Percentiles rank a stretch among this genome's conserved stretches.
These are phyloP conservation scores for Fusarium avenaceum DNA, from an alignment of 2,329 filamentous ascomycete genomes.

Conservation along the genomic window DNA sequence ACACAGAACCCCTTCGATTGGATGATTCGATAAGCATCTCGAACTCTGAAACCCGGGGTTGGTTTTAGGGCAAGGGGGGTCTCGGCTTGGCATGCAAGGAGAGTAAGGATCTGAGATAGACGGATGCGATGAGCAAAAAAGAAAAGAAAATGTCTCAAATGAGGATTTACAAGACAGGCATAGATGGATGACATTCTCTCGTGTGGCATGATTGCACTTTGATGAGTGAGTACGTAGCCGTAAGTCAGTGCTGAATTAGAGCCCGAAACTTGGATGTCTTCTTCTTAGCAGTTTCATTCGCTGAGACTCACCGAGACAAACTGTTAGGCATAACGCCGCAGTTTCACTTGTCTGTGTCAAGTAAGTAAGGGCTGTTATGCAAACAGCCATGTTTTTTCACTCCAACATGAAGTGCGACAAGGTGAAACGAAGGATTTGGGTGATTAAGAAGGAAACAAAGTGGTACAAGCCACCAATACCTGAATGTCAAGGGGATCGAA, in stretches of 20 bases:
- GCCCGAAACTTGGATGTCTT: background rate
- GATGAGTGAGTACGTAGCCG: background rate
- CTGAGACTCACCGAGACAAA: background rate
- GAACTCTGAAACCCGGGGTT: conserved; percentile 45
- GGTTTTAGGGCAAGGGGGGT: conserved; percentile 37
- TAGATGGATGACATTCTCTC: background rate
- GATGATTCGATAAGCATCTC: conserved; percentile 36
- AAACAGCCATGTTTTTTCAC: background rate
- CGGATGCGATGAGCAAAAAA: conserved; percentile 15
- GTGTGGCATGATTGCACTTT: background rate
- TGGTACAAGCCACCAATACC: background rate
- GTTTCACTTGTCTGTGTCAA: conserved; percentile 17
- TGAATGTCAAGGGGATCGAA: background rate
- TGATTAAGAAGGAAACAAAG: conserved; percentile 22
- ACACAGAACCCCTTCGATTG: conserved; percentile 1
- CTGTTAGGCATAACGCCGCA: background rate
- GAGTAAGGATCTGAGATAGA: conserved; percentile 27
- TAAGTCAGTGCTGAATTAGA: background rate
- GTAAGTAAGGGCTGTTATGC: conserved; percentile 18
- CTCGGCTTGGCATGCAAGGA: conserved; percentile 20
- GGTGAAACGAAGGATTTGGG: conserved; percentile 34
- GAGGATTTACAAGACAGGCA: conserved; percentile 29
- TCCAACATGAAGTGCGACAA: conserved; percentile 8
- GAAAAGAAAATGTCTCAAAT: conserved; percentile 13
- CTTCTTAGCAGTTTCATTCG: background rate